phyloP scores from a whole-genome alignment of 2,329 filamentous ascomycete genomes.

The Pseudonectria buxi region DNA sequence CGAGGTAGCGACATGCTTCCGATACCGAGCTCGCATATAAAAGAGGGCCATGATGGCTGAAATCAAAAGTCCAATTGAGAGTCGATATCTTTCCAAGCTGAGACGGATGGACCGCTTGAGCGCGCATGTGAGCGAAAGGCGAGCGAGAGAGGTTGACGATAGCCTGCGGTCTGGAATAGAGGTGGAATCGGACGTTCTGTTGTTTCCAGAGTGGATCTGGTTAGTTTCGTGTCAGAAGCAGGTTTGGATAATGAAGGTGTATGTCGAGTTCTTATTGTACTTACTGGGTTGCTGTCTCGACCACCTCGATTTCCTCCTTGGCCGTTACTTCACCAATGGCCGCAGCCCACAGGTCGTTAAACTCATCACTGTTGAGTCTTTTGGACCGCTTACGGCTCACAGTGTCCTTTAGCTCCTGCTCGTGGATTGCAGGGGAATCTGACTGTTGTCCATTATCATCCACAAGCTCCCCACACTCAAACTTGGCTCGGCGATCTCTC shows the following conservation, averaged over 20 bases:
- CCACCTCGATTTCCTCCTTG: constrained; percentile 52
- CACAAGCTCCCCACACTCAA: constrained; percentile 73
- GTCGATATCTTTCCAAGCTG: constrained; percentile 79
- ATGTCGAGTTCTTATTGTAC: constrained; percentile 28
- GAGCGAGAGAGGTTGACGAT: constrained; percentile 83
- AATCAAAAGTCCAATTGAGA: constrained; percentile 67
- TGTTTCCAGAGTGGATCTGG: constrained; percentile 67
- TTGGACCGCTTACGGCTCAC: constrained; percentile 72
- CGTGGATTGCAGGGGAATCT: constrained; percentile 52
- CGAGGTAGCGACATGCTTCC: constrained; percentile 56
- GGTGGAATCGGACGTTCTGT: constrained; percentile 64
- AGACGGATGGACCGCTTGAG: constrained; percentile 70
- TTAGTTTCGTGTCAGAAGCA: constrained; percentile 66
- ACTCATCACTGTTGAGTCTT: constrained; percentile 79
- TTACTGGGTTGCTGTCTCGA: constrained; percentile 42
- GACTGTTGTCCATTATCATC: constrained; percentile 54
- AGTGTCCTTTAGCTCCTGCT: constrained; percentile 69
- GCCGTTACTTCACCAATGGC: constrained; percentile 66
- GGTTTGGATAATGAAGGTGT: constrained; percentile 16
- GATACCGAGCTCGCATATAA: constrained; percentile 60
- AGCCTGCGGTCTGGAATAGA: constrained; percentile 57
- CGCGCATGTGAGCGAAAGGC: constrained; percentile 79
- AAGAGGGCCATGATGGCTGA: constrained; percentile 41
- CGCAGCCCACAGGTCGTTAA: constrained; percentile 77
- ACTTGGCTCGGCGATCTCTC: constrained; percentile 77